Base-by-base conservation (phyloP, 352 stramenopile species). In the Phytophthora meadii region DNA sequence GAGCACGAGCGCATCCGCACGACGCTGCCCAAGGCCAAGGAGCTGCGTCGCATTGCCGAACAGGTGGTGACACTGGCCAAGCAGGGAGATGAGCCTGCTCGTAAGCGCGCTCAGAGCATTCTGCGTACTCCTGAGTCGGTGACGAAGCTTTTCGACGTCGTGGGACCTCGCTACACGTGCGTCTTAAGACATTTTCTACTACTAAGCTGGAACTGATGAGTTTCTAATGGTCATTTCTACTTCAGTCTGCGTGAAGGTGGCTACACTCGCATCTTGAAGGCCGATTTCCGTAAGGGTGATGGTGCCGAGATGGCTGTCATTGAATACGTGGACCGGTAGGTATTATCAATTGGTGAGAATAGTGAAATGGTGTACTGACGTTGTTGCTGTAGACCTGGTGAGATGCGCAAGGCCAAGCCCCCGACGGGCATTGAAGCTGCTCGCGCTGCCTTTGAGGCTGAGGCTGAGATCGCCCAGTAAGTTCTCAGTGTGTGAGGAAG, bases 1-100 rank as follows among this genome's bases (percentile, higher is more conserved):
- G 96, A 98, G 67, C 95, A 99, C 74, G 97, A 99, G 74, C 92
- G 97, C 49, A 99, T 99, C 65, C 93, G 91, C 70, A 99, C 97
- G 58, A 99, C 97, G 48, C 77, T 98, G 17, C 91, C 96, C 36
- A 98, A 98, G 77, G 97, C 97, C 25, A 99, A 99, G 77, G 95
- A 99, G 84, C 75, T 99, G 42, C 86, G 90, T 49, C 86, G 87
- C 32, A 61, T 98, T 27, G 96, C 96, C 8, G 97, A 99, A 32
- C 86, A 98, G 76, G 94, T 99, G 51, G 87, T 99, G 53, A 98
- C 92, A 14, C 79, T 97, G 60, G 96, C 90, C 46, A 99, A 99
- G 78, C 74, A 96, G 66, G 88, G 82, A 51, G 81, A 97, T 52
- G 60, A 95, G n/a, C 85, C 91, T 55, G 82, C 83, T 37, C 87